Evolutionary conservation across 2,329 filamentous ascomycete species (phyloP).

Genomic region (Penicillium sp.): DNA sequence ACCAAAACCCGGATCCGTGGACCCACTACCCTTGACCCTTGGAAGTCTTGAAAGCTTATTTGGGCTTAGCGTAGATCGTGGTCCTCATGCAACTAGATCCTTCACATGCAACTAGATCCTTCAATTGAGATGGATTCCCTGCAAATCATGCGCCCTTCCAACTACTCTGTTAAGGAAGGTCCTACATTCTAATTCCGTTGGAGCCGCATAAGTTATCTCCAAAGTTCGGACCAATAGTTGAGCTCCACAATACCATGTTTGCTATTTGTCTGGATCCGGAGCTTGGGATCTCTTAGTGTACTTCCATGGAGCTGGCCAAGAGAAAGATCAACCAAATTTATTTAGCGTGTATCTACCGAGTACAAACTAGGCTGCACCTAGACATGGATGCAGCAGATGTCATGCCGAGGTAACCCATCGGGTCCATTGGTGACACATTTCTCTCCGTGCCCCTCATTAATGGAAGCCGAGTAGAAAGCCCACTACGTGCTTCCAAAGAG

Average conservation of each 20-base stretch:
- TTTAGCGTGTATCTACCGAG: no score
- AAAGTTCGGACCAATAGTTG: no score
- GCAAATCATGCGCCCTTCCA: background rate
- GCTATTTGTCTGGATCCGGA: no score
- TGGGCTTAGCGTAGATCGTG: no score
- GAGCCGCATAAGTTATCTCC: no score
- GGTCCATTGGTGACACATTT: background rate
- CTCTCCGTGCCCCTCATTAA: background rate
- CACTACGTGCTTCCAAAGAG: background rate
- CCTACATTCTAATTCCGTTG: no score
- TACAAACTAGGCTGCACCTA: no score
- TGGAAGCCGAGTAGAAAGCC: background rate
- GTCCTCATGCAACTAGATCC: background rate
- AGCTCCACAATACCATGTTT: no score
- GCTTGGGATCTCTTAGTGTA: no score
- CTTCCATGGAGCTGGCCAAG: no score
- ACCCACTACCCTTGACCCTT: background rate
- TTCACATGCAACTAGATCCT: background rate
- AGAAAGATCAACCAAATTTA: no score
- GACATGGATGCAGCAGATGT: background rate
- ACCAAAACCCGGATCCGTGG: background rate
- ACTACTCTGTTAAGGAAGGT: background rate
- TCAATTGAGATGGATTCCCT: background rate
- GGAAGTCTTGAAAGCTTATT: no score
- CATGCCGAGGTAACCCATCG: background rate